Conservation (phyloP, 1,284 basidiomycete species). For the Amylostereum areolatum region DNA sequence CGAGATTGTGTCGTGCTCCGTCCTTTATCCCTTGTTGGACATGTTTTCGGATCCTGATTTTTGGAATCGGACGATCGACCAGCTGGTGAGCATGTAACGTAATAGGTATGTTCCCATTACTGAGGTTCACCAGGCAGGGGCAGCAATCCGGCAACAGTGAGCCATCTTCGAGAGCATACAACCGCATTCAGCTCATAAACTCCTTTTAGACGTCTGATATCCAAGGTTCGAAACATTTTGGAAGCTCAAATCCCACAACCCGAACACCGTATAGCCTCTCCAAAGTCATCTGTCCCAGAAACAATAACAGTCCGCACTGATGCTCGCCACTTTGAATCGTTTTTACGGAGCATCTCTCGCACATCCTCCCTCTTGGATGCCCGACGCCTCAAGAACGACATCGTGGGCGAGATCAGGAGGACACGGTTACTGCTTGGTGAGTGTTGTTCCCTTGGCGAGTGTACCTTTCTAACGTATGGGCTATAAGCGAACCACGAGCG, state of each 20-base stretch:
- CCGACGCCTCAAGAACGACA: conserved; percentile 84
- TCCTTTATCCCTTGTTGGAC: conserved; percentile 85
- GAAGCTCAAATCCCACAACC: conserved; percentile 70
- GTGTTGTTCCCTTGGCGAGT: conserved; percentile 10
- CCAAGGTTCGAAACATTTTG: conserved; percentile 77
- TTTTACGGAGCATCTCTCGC: conserved; percentile 77
- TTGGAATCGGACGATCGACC: conserved; percentile 91
- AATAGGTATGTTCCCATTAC: background rate
- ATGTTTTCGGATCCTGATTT: conserved; percentile 94
- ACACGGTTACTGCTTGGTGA: conserved; percentile 68
- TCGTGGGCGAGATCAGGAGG: conserved; percentile 80
- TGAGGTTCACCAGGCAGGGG: conserved; percentile 61
- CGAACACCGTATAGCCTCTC: conserved; percentile 31
- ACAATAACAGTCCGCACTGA: conserved; percentile 74
- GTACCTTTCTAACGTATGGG: background rate
- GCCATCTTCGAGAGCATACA: conserved; percentile 20
- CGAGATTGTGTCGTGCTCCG: conserved; percentile 79
- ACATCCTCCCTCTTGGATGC: conserved; percentile 84
- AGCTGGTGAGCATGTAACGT: conserved; percentile 55
- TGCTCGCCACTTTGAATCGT: conserved; percentile 81
- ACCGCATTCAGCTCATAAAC: background rate
- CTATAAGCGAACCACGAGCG: conserved; percentile 70
- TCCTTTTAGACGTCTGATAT: conserved; percentile 63
- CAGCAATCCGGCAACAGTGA: conserved; percentile 85
- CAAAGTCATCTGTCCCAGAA: conserved; percentile 42